A percentile compares a stretch with the other conserved stretches of the same genome.
These are phyloP conservation scores for Candida glaebosa DNA, from an alignment of 805 yeast species.

Conservation along the genomic window DNA sequence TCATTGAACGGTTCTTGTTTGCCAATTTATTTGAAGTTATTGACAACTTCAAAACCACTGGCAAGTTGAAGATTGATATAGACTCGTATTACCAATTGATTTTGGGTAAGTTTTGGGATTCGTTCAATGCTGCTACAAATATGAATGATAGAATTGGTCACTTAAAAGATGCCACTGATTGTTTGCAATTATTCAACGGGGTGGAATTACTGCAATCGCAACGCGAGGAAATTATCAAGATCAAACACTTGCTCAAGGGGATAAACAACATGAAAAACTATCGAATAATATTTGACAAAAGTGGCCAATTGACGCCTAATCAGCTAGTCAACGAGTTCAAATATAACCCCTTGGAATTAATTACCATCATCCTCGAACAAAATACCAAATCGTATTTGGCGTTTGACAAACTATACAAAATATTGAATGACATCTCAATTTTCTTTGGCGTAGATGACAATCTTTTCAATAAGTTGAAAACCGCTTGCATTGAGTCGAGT, in stretches of 20 bases:
- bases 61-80: constrained; percentile 9
- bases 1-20: constrained; percentile 27
- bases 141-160: constrained; percentile 33
- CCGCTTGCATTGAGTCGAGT: constrained; percentile 65
- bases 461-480: constrained; percentile 28
- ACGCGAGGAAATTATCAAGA: constrained; percentile 11
- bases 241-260: constrained; percentile 37
- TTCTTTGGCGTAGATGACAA: constrained; percentile 29
- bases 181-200: constrained; percentile 25
- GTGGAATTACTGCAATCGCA: constrained; percentile 4
- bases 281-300: constrained; percentile 26
- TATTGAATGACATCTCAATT: constrained; percentile 38
- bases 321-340: constrained; percentile 27
- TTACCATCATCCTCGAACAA: constrained; percentile 47
- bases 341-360: constrained; percentile 28
- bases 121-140: constrained; percentile 24
- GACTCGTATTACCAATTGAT: constrained; percentile 15
- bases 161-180: constrained; percentile 21
- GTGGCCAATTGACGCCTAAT: constrained; percentile 36
- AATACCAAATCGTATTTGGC: constrained; percentile 51
- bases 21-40: constrained; percentile 26
- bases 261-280: constrained; percentile 33
- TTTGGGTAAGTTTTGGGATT: constrained; percentile 31
- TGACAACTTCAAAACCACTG: constrained; percentile 9
- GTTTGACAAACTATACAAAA: constrained; percentile 34